Base-by-base conservation (phyloP, 768 basidiomycete genomes). In the Russula foetens region DNA sequence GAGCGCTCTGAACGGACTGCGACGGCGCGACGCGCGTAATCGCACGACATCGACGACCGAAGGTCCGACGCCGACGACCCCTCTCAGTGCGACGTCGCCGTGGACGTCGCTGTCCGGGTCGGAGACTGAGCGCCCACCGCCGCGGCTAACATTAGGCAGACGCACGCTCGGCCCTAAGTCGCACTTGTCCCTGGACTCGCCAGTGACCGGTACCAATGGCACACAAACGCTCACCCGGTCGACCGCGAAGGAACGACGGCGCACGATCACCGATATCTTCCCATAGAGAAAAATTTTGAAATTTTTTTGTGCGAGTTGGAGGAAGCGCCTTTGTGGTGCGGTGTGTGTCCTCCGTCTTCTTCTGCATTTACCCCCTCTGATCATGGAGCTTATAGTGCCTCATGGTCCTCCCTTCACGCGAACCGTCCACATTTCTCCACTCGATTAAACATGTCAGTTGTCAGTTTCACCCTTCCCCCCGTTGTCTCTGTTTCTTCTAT, bases 231-330 rank as follows among this genome's bases (percentile, higher is more conserved):
- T 75, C 44, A 68, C 60, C 54, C 72, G 55, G 64, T 71, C 63
- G 60, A 71, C 53, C 62, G 71, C 66, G 59, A 71, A 71, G 61
- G 78, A 80, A 58, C 72, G 80, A n/a, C 72, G 79, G 51, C 72
- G 79, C 38, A 81, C 79, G 38, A 74, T 81, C 46, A 79, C 77
- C n/a, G 79, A 81, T 63, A 76, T 81, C 58, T 80, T 79, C 62
- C 79, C 66, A 60, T 65, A 58, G 41, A 44, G 62, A 58, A 60
- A 41, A 38, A 38, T 11, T 33, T 11, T 33, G 31, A 33, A 33
- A 33, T 33, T 33, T 38, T 38, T 15, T 38, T 38, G 12, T 46
- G 53, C 57, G 47, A 23, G 24, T 54, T 35, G 35, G 43, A 53
- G 50, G 28, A 44, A 59, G 28, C 23, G 9, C 35, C 49, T 28